Evolutionary conservation across 148 eudicot genomes (phyloP).

Genomic region (Amaranthus palmeri): DNA sequence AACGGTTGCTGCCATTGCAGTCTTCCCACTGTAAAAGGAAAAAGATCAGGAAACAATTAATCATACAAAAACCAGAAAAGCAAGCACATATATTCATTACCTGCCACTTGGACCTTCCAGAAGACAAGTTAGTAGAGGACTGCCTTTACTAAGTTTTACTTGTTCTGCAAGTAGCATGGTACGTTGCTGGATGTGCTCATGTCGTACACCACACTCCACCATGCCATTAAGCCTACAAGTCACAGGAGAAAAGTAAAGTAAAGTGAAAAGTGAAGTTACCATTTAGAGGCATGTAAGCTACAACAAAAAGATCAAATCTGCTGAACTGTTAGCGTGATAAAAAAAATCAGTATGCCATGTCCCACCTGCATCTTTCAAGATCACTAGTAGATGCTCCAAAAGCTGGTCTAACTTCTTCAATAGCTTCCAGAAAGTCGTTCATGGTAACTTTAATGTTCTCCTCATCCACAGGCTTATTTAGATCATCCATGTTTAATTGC

Average conservation of each 20-base stretch:
- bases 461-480: constrained; percentile 88
- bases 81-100: constrained; percentile 26
- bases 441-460: constrained; percentile 92
- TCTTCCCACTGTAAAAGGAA: constrained; percentile 66
- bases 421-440: constrained; percentile 86
- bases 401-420: constrained; percentile 82
- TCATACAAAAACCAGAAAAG: not conserved
- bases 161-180: constrained; percentile 86
- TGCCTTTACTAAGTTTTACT: constrained; percentile 90
- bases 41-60: constrained; percentile 15
- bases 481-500: constrained; percentile 88
- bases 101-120: constrained; percentile 96
- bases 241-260: constrained; percentile 2
- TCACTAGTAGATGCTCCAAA: constrained; percentile 97
- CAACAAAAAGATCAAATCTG: not conserved
- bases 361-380: constrained; percentile 93
- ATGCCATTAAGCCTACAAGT: constrained; percentile 76
- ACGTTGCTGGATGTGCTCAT: constrained; percentile 80
- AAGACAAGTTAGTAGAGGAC: constrained; percentile 90
- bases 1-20: constrained; percentile 91
- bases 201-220: constrained; percentile 85
- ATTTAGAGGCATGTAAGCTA: not conserved
- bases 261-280: constrained; percentile 2
- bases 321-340: not conserved
- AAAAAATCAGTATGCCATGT: not conserved